Evolutionary conservation across 2,329 filamentous ascomycete genomes (phyloP).

Genomic region (Aspergillus awamori): DNA sequence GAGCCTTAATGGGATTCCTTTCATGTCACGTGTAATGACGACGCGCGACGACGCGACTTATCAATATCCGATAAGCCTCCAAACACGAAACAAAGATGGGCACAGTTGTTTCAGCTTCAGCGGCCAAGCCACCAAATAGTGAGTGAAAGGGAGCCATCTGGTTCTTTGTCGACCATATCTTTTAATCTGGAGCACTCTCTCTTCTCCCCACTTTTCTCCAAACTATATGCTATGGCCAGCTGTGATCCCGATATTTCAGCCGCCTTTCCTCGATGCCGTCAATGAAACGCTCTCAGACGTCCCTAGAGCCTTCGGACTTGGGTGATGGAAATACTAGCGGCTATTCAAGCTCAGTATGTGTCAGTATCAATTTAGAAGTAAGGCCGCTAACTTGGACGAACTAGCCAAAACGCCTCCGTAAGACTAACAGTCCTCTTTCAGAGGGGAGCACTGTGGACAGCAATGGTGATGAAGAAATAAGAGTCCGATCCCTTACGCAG

Average conservation of each 20-base stretch:
- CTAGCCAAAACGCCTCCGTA: conserved; percentile 48
- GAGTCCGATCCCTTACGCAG: conserved; percentile 22
- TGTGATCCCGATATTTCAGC: background rate
- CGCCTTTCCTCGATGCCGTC: conserved; percentile 42
- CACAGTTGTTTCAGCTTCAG: background rate
- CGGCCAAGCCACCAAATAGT: background rate
- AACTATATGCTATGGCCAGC: background rate
- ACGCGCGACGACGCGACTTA: conserved; percentile 21
- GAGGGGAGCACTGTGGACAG: conserved; percentile 19
- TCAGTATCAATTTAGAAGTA: background rate
- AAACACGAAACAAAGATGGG: conserved; percentile 9
- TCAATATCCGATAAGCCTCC: conserved; percentile 1
- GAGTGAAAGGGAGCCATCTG: background rate
- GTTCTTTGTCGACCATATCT: background rate
- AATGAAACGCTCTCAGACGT: conserved; percentile 43
- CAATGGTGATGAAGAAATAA: conserved; percentile 23
- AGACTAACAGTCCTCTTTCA: conserved; percentile 31
- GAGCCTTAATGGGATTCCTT: background rate
- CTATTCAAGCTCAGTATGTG: conserved; percentile 37
- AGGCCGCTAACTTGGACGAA: background rate
- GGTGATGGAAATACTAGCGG: conserved; percentile 30
- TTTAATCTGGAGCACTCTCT: background rate
- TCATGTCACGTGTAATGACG: background rate
- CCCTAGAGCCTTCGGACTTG: conserved; percentile 33
- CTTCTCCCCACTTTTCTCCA: background rate